Evolutionary conservation across 1,139 yeast species (phyloP).

Genomic region (Pichia sp.): DNA sequence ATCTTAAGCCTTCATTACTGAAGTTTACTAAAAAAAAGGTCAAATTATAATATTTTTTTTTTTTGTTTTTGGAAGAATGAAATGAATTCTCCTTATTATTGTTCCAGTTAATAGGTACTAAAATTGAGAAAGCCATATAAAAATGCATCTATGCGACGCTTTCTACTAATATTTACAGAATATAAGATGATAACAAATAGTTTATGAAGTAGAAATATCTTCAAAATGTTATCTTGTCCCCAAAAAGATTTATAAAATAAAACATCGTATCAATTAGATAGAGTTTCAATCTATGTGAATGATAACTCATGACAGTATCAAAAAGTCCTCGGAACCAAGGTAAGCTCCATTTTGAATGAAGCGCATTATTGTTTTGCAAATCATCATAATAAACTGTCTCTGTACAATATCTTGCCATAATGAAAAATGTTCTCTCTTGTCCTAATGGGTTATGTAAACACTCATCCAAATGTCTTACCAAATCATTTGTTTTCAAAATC

Average conservation of each 20-base stretch:
- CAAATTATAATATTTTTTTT: too few species aligned
- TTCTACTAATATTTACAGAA: too few species aligned
- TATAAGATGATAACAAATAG: too few species aligned
- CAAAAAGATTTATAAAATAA: slow-evolving; percentile 13
- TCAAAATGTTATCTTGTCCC: neutral
- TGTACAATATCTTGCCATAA: slow-evolving; percentile 88
- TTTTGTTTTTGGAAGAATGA: too few species aligned
- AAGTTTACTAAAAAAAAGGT: too few species aligned
- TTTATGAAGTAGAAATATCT: neutral
- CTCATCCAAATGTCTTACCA: slow-evolving; percentile 85
- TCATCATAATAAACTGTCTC: slow-evolving; percentile 65
- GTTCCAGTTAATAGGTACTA: too few species aligned
- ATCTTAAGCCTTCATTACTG: too few species aligned
- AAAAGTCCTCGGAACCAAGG: slow-evolving; percentile 31
- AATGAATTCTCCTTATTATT: too few species aligned
- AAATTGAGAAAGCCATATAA: too few species aligned
- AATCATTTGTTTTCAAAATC: slow-evolving; percentile 87
- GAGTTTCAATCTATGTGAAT: slow-evolving; percentile 45
- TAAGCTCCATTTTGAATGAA: slow-evolving; percentile 32
- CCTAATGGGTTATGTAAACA: slow-evolving; percentile 76
- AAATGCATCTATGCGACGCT: too few species aligned
- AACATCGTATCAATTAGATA: slow-evolving; percentile 44
- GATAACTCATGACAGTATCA: slow-evolving; percentile 38
- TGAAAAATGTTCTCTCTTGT: slow-evolving; percentile 77
- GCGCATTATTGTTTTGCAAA: slow-evolving; percentile 31